Base-by-base conservation (phyloP, 257 asterid species). In the Datura wrightii region DNA sequence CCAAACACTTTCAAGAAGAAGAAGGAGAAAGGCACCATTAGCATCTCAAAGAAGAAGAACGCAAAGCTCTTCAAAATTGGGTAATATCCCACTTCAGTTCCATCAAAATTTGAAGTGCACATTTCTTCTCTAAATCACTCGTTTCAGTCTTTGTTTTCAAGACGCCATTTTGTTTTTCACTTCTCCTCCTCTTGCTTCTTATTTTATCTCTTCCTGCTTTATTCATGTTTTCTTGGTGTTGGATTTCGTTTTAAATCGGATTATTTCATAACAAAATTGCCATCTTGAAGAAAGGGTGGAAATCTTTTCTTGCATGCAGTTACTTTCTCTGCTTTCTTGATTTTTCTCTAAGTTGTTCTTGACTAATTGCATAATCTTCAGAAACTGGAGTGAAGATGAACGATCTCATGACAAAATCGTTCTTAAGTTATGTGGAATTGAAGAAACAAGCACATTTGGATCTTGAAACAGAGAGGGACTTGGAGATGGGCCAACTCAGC, bases 401-500 rank as follows among this genome's bases (percentile, higher is more conserved):
- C 85, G 96, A 96, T 92, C 94, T 96, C 6, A 92, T 96, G 97
- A 93, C 95, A 1, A 92, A 89, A 44, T 96, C 98, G 24, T 94
- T 94, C 84, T 58, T 89, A 83, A 90, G 91, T 89, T 96, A 94
- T 82, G 94, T 91, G 36, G 97, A 94, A 72, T 80, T 94, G 94
- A 96, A 94, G 91, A 94, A 90, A 81, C 97, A 93, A 86, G 90
- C 92, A 82, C 89, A 84, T 74, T 41, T 89, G 84, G 93, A 92
- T 86, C 70, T 83, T 50, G 91, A 92, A 86, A 83, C 85, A 18
- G 91, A 91, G n/a, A 86, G 56, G 46, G 97, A 92, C 84, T 37
- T 93, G 54, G 97, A 96, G 79, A 52, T 86, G 83, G 97, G 98
- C 54, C 82, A 80, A 78, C 84, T 84, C 90, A 31, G 74, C 88